Conservation (phyloP, 257 asterid species). For the Lycium ferocissimum region DNA sequence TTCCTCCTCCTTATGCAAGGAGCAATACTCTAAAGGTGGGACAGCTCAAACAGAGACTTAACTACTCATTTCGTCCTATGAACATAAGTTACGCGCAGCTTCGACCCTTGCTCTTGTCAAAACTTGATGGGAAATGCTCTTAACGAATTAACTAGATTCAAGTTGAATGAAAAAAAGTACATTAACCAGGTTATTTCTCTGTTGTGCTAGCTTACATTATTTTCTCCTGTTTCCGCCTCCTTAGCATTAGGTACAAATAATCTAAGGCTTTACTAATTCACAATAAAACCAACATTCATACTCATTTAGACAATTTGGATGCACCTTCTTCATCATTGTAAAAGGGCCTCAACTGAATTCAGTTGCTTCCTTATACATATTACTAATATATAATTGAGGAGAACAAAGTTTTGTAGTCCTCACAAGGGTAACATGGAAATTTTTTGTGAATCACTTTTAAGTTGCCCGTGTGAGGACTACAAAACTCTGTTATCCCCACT, state of each 20-base stretch:
- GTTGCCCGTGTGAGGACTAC: no score
- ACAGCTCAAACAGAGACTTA: neutral
- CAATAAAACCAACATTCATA: neutral
- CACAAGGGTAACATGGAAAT: no score
- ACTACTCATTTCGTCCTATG: neutral
- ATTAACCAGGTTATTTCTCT: neutral
- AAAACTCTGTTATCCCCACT: no score
- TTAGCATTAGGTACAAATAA: neutral
- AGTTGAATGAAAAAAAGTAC: neutral
- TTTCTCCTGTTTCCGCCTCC: neutral
- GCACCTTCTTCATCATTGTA: constrained; percentile 8
- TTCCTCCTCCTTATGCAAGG: neutral
- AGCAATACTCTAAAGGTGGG: constrained; percentile 22
- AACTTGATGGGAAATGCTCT: neutral
- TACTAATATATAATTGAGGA: no score
- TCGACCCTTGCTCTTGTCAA: constrained; percentile 1
- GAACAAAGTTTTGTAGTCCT: no score
- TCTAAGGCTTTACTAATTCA: neutral
- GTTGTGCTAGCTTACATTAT: neutral
- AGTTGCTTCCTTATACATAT: neutral
- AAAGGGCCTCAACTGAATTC: neutral
- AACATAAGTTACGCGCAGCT: neutral
- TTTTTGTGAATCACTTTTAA: no score
- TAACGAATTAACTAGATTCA: neutral
- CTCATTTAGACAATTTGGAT: neutral